phyloP scores from a whole-genome alignment of 139 green algal species.

The Chlamydomonas sp. region DNA sequence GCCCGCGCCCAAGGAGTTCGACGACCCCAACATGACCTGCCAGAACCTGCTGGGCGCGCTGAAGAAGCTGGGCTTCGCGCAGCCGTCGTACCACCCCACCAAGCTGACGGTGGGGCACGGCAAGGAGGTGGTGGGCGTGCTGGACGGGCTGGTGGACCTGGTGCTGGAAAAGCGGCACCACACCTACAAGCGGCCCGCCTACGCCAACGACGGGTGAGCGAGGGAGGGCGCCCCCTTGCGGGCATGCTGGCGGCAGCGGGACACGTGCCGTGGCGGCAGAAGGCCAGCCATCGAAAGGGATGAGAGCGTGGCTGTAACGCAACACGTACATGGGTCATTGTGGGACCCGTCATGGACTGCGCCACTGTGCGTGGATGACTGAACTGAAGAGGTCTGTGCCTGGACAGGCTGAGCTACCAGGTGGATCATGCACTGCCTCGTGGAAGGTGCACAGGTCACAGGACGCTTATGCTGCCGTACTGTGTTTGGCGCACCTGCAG shows the following conservation, averaged over 20 bases:
- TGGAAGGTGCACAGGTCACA: too few relatives aligned
- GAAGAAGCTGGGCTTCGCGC: conserved; percentile 60
- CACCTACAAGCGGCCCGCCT: conserved; percentile 60
- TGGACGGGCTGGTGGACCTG: conserved; percentile 66
- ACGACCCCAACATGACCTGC: conserved; percentile 80
- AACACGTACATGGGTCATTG: too few relatives aligned
- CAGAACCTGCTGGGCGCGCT: conserved; percentile 52
- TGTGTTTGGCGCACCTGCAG: not conserved
- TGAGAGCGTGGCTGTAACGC: too few relatives aligned
- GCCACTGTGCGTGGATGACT: too few relatives aligned
- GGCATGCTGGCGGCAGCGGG: too few relatives aligned
- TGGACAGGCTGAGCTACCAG: too few relatives aligned
- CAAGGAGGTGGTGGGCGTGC: conserved; percentile 67
- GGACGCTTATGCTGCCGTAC: too few relatives aligned
- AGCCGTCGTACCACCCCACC: conserved; percentile 62
- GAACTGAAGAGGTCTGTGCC: too few relatives aligned
- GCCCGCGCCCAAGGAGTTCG: conserved; percentile 72
- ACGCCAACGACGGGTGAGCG: conserved; percentile 57
- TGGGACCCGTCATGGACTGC: too few relatives aligned
- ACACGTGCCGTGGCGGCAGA: too few relatives aligned
- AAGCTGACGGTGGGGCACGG: conserved; percentile 75
- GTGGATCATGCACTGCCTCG: too few relatives aligned
- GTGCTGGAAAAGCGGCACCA: conserved; percentile 62
- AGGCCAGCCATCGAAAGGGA: too few relatives aligned
- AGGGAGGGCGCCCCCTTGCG: not conserved